Base-by-base conservation (phyloP, 2,329 filamentous ascomycete genomes). In the Lasiodiplodia theobromae region DNA sequence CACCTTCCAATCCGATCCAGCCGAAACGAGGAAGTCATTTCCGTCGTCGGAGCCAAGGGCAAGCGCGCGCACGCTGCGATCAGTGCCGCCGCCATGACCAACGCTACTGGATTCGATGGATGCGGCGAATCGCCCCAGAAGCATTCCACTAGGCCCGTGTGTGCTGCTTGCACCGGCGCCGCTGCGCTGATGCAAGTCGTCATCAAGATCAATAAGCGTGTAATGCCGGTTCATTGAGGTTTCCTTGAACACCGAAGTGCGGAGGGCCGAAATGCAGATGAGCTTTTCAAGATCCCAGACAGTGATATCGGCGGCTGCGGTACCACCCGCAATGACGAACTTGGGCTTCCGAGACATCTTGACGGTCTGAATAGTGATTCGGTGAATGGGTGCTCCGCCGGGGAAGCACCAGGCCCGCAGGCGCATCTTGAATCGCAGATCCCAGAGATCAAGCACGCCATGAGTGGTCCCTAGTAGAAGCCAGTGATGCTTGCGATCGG, bases 251-350 rank as follows among this genome's bases (percentile, higher is more conserved):
- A 76, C 76, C 3, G 71, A 74, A 1, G 89, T 77, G 77, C 93
- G 90, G 77, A 97, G 97, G 1, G 97, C 90, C 77, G 98, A 94
- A 69, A 93, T 88, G 75, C 96, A 99, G 56, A 92, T 87, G 8
- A 90, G 89, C 81, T 95, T 96, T 77, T 98, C 95, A 18, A 98
- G 85, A 75, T 98, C 96, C 96, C 96, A 99, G 0, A 97, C 92
- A 0, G 93, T 96, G 38, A 99, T 88, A 77, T 99, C 96, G 18
- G 93, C 93, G 70, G 92, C 89, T 4, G 89, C 92, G 8, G 92
- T 96, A 10, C 95, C 94, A 18, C 95, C 94, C 2, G 94, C 91
- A 10, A 97, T 91, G 77, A 94, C 96, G 1, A 98, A 88, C 87
- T 93, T 95, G 77, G 91, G 91, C 12, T 92, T 92, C 53, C 92